Percentiles rank a stretch among this genome's conserved stretches.
phyloP scores from a whole-genome alignment of 164 flowering plant genomes.

The Stephania cephalantha region DNA sequence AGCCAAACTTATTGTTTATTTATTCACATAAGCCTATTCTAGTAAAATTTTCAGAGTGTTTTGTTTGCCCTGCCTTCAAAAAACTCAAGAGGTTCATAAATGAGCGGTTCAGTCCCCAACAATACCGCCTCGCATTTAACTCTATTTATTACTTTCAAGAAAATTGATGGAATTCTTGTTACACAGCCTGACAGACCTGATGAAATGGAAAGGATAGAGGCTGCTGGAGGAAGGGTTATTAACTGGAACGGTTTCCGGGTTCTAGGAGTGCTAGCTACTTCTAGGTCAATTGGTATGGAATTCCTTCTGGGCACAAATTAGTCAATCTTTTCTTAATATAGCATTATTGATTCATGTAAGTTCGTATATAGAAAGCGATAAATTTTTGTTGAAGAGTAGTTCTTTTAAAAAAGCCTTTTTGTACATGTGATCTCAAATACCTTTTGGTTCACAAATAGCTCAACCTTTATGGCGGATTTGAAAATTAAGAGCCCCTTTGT shows the following conservation, averaged over 20 bases:
- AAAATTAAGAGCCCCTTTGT: neutral
- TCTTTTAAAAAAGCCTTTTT: neutral
- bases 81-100: no score
- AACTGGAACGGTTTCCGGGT: constrained; percentile 79
- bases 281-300: constrained; percentile 74
- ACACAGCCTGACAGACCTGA: constrained; percentile 73
- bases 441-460: neutral
- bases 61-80: no score
- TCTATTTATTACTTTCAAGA: neutral
- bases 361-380: no score
- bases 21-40: no score
- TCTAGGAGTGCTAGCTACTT: constrained; percentile 79
- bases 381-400: neutral
- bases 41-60: no score
- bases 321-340: no score
- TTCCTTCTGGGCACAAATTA: neutral
- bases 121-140: no score
- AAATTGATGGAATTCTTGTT: neutral
- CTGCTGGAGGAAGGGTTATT: constrained; percentile 73
- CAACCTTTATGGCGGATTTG: neutral
- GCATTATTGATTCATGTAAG: no score
- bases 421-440: neutral
- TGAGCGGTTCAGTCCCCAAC: no score
- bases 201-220: constrained; percentile 71
- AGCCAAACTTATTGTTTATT: no score